Conservation (phyloP, 2,329 filamentous ascomycete genomes). For the Colletotrichum australisinense region DNA sequence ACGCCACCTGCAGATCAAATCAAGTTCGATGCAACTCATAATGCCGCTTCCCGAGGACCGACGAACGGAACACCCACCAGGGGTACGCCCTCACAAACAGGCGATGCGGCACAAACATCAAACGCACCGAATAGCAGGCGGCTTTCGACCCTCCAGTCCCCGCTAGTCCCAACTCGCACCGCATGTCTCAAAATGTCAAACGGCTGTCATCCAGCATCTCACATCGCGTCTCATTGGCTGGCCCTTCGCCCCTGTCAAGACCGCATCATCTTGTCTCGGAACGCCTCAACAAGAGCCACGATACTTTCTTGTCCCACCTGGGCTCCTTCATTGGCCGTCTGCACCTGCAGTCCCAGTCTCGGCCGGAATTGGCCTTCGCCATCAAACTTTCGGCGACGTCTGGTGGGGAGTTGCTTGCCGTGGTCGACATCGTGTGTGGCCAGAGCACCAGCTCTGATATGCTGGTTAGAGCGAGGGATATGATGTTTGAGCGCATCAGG, state of each 20-base stretch:
- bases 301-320: conserved; percentile 89
- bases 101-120: conserved; percentile 50
- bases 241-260: conserved; percentile 70
- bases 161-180: conserved; percentile 43
- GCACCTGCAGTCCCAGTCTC: conserved; percentile 91
- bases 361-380: conserved; percentile 82
- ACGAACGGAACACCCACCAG: conserved; percentile 47
- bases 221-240: conserved; percentile 83
- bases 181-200: conserved; percentile 54
- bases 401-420: conserved; percentile 80
- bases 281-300: conserved; percentile 82
- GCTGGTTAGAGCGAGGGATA: conserved; percentile 75
- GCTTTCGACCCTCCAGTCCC: conserved; percentile 57
- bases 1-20: conserved; percentile 72
- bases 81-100: conserved; percentile 47
- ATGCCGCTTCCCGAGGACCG: conserved; percentile 54
- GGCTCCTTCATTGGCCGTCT: conserved; percentile 92
- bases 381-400: conserved; percentile 87
- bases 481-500: conserved; percentile 83
- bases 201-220: conserved; percentile 68
- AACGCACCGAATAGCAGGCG: conserved; percentile 55
- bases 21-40: conserved; percentile 56
- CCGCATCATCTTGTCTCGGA: conserved; percentile 85
- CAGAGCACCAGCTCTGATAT: conserved; percentile 77
- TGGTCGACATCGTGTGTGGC: conserved; percentile 85